Base-by-base conservation (phyloP, 2,329 filamentous ascomycete species). In the Epichloe gansuensis region DNA sequence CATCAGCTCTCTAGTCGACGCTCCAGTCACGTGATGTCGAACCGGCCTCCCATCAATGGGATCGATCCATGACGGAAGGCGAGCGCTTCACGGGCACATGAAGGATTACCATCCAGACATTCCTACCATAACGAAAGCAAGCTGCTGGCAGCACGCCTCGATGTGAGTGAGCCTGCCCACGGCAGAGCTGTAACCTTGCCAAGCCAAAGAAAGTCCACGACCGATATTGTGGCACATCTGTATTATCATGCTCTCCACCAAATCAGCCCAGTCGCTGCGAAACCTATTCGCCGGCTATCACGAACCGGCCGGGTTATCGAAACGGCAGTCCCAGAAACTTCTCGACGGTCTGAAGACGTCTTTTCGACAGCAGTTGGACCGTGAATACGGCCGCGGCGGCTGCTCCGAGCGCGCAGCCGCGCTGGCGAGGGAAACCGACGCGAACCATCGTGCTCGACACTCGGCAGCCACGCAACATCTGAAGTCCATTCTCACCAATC, bases 361-460 rank as follows among this genome's bases (percentile, higher is more conserved):
- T 2, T 82, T 82, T 61, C 73, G 78, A 50, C 72, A 72, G 52
- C 75, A 80, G 34, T 74, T 82, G n/a, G 77, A 81, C 59, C 70
- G 67, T 44, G 78, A 82, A 60, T 75, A 82, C 59, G 77, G 77
- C 55, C 73, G 67, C 60, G 61, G 67, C 60, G 61, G 17, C 17
- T 17, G 68, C 34, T 57, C 65, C 15, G 61, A 69, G 8, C 56
- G 57, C 39, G 57, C 46, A 37, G 54, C 54, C 9, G 55, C 48
- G n/a, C 51, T 48, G 31, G 38, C 49, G 60, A 45, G 60, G 58
- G 48, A 35, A 55, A 43, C 53, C 37, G 60, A 62, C 31, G 34
- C 55, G 12, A 54, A 48, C 25, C 50, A 56, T 21, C 58, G 56
- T 35, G 45, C 55, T 66, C 56, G 77, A 73, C 59, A 64, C 47